Base-by-base conservation (phyloP, 164 flowering plant genomes). In the Piper longum region DNA sequence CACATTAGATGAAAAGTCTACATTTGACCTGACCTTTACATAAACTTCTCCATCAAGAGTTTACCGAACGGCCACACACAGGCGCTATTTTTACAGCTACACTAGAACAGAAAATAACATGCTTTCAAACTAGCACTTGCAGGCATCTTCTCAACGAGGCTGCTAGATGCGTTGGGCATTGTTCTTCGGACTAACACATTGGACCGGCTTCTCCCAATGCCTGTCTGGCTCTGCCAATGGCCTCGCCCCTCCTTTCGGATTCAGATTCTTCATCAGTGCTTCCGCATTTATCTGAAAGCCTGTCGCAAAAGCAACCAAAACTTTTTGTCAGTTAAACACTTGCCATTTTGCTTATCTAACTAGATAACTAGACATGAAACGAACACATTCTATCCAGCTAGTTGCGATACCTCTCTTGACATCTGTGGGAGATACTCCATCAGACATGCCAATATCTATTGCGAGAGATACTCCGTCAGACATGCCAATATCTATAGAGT, bases 401-500 rank as follows among this genome's bases (percentile, higher is more conserved):
- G 16, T 26, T 26, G 36, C 36, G 36, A 4, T 56, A 7, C 59
- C 59, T 26, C 7, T 56, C 59, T 56, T 9, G 36, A 9, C 19
- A 26, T 17, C 4, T 16, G 19, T 8, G 12, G 52, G 52, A 14
- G 0, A 9, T 2, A 5, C 14, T 14, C 52, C 52, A 9, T 9
- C 52, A 54, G 52, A 48, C 12, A 63, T 40, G 44, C 66, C 81
- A 40, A 87, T 74, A 63, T 90, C 92, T 69, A 90, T 9, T 2
- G 9, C 52, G 9, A 9, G 12, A 43, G 82, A 83, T 16, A 85
- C 86, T 19, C 64, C 84, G 48, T 73, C 68, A 54, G 52, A 48
- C 12, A 63, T 40, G 44, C 66, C 80, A 40, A 85, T 74, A 63
- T 90, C 92, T 69, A 90, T 80, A 0, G 83, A 60, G 55, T 87